A percentile compares a stretch with the other conserved stretches of the same genome.
These are phyloP conservation scores for Colletotrichum euphorbiae DNA, from an alignment of 2,329 filamentous ascomycete species.

Conservation along the genomic window DNA sequence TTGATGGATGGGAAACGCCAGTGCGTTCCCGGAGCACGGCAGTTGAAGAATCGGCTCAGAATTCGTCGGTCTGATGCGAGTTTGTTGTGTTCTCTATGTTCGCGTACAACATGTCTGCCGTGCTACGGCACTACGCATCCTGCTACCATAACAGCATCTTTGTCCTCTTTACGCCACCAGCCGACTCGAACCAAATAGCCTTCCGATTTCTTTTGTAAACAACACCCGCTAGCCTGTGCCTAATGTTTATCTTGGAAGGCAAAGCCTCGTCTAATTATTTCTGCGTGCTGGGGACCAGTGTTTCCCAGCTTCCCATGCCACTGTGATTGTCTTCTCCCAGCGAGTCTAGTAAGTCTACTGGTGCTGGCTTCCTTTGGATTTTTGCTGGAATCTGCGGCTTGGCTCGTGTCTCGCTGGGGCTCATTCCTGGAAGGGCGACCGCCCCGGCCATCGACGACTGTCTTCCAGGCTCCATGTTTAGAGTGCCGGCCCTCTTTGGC, in stretches of 20 bases:
- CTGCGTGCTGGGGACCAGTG: conserved; percentile 60
- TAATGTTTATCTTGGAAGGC: background rate
- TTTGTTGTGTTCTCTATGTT: conserved; percentile 11
- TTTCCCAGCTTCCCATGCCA: conserved; percentile 66
- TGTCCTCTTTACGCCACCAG: background rate
- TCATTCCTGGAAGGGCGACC: conserved; percentile 38
- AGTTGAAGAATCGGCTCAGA: background rate
- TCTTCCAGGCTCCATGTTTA: conserved; percentile 23
- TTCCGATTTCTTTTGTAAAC: background rate
- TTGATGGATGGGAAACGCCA: background rate
- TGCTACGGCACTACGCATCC: background rate
- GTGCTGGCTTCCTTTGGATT: conserved; percentile 43
- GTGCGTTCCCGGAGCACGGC: conserved; percentile 13
- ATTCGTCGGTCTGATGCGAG: background rate
- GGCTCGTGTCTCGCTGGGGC: conserved; percentile 22
- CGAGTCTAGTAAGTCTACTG: conserved; percentile 59
- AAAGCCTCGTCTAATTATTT: conserved; percentile 2
- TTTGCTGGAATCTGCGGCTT: conserved; percentile 34
- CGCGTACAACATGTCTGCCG: conserved; percentile 1
- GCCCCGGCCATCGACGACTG: conserved; percentile 35
- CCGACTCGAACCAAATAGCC: conserved; percentile 9
- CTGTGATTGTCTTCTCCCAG: conserved; percentile 57
- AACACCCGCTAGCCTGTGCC: background rate
- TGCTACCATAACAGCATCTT: background rate
- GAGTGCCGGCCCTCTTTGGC: conserved; percentile 21